Conservation (phyloP, 345 rosid species). For the Syzygium aqueum region DNA sequence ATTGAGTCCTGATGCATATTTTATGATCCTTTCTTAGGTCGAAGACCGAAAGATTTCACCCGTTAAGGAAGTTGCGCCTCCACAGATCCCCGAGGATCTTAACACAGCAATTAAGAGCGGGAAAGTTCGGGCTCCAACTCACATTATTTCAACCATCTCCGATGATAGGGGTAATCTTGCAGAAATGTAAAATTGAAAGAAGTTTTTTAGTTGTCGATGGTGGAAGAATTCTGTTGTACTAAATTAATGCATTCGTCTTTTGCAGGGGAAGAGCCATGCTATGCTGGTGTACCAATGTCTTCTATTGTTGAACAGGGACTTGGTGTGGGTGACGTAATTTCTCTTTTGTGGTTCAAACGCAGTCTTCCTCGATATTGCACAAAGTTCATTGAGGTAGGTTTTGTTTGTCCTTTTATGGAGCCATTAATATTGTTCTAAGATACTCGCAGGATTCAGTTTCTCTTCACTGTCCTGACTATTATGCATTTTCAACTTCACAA, state of each 20-base stretch:
- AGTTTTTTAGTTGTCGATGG: not conserved
- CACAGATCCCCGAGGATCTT: constrained; percentile 97
- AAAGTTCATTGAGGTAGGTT: constrained; percentile 75
- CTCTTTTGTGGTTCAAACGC: constrained; percentile 94
- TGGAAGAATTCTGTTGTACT: not conserved
- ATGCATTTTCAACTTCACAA: not conserved
- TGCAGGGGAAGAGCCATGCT: constrained; percentile 97
- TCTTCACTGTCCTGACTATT: not conserved
- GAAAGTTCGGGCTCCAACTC: constrained; percentile 97
- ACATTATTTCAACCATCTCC: constrained; percentile 90
- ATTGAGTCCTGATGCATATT: not conserved
- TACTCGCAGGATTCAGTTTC: not conserved
- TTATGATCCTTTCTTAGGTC: constrained; percentile 26
- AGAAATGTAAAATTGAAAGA: not conserved
- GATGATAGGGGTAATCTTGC: constrained; percentile 73
- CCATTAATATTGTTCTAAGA: not conserved
- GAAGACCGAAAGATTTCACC: constrained; percentile 69
- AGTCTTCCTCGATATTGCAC: constrained; percentile 97
- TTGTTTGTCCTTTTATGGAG: not conserved
- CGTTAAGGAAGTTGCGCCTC: constrained; percentile 75
- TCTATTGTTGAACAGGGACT: constrained; percentile 83
- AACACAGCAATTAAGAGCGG: constrained; percentile 87
- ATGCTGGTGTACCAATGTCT: constrained; percentile 98
- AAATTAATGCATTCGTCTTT: not conserved
- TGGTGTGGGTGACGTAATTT: constrained; percentile 96